Percentiles rank a stretch among this genome's conserved stretches.
Evolutionary conservation across 2,329 filamentous ascomycete species (phyloP).

Genomic region (Aureobasidium sp.): DNA sequence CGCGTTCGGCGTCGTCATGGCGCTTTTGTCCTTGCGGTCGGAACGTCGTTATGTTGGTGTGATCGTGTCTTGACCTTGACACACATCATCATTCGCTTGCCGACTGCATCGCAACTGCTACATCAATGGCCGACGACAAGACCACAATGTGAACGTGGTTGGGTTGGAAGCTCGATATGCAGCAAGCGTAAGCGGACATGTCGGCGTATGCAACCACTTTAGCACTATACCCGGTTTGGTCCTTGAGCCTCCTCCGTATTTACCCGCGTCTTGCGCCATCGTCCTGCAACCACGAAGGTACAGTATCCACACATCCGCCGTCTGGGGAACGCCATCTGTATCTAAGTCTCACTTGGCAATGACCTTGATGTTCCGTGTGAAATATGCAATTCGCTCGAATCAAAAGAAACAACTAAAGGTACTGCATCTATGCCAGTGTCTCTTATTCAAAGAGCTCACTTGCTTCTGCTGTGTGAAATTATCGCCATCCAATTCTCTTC

Average conservation of each 20-base stretch:
- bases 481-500: not conserved
- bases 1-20: constrained; percentile 9
- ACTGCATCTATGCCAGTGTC: not conserved
- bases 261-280: not conserved
- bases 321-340: not conserved
- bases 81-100: not conserved
- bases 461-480: not conserved
- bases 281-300: not conserved
- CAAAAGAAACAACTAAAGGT: not conserved
- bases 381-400: constrained; percentile 3
- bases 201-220: not conserved
- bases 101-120: not conserved
- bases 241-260: not conserved
- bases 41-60: not conserved
- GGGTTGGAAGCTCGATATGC: too few relatives aligned
- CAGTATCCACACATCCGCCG: not conserved
- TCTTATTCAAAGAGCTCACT: not conserved
- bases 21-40: not conserved
- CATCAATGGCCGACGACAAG: not conserved
- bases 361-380: not conserved
- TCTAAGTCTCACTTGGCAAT: constrained; percentile 2
- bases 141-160: not conserved
- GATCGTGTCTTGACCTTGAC: not conserved
- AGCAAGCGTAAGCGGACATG: not conserved
- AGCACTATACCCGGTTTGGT: not conserved